Evolutionary conservation across 2,329 filamentous ascomycete genomes (phyloP).

Genomic region (Ceratocystis colombiana): DNA sequence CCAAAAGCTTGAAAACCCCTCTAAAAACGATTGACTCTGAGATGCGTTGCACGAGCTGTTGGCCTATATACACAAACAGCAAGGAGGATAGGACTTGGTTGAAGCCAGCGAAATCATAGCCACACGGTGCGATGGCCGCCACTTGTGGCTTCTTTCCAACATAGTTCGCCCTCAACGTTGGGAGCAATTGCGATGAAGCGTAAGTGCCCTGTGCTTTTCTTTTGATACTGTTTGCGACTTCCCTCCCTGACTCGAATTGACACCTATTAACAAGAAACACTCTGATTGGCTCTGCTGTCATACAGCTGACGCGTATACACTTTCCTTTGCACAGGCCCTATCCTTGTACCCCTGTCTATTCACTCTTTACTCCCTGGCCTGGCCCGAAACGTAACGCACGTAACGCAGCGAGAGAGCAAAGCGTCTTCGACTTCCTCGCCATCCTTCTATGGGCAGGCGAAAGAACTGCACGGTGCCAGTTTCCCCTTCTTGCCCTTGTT

Average conservation of each 20-base stretch:
- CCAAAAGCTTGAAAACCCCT: background rate
- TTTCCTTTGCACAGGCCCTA: slow-evolving; percentile 8
- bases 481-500: background rate
- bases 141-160: background rate
- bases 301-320: slow-evolving; percentile 32
- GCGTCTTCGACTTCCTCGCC: background rate
- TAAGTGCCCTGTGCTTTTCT: background rate
- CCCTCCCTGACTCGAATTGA: background rate
- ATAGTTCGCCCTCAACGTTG: background rate
- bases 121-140: no score
- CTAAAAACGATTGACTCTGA: background rate
- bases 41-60: no score
- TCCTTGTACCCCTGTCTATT: slow-evolving; percentile 18
- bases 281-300: slow-evolving; percentile 29
- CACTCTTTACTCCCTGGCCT: slow-evolving; percentile 11
- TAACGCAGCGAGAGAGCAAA: background rate
- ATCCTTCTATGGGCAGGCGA: background rate
- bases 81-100: no score
- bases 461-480: background rate
- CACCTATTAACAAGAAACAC: background rate
- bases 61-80: no score
- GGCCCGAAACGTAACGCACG: slow-evolving; percentile 20
- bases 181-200: background rate
- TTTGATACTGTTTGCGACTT: slow-evolving; percentile 4
- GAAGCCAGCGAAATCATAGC: no score